phyloP scores from a whole-genome alignment of 202 grass and related monocot species.

The Carex sylvatica region DNA sequence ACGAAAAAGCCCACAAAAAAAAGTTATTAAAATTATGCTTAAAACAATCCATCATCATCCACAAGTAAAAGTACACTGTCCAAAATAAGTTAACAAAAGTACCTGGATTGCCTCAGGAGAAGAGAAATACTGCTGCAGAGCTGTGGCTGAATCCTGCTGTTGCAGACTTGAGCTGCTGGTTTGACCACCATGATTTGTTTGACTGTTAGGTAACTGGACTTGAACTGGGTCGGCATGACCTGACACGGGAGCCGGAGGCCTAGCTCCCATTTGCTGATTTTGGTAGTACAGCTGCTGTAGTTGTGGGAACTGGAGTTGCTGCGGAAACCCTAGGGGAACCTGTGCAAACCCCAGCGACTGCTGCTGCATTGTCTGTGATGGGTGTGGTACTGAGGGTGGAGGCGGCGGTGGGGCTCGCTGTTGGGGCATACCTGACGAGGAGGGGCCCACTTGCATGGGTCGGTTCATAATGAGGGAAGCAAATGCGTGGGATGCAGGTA shows the following conservation, averaged over 20 bases:
- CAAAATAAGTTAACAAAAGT: not conserved
- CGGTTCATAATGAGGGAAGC: conserved; percentile 38
- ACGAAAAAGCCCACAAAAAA: not conserved
- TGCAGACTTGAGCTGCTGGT: conserved; percentile 53
- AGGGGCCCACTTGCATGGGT: conserved; percentile 18
- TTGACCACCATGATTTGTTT: conserved; percentile 48
- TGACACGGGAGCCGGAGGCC: conserved; percentile 30
- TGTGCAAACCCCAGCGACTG: conserved; percentile 52
- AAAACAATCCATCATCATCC: not conserved
- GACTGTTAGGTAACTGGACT: conserved; percentile 16
- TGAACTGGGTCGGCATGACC: conserved; percentile 44
- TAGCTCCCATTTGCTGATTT: conserved; percentile 52
- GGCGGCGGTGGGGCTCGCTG: conserved; percentile 58
- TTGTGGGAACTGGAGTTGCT: conserved; percentile 65
- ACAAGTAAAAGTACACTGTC: not conserved
- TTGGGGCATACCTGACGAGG: conserved; percentile 11
- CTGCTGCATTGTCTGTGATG: conserved; percentile 71
- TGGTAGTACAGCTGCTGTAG: conserved; percentile 64
- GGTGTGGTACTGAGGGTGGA: conserved; percentile 74
- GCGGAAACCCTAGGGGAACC: conserved; percentile 66
- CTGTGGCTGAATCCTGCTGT: conserved; percentile 55
- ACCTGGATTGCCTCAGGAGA: conserved; percentile 98
- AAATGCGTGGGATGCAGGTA: conserved; percentile 48
- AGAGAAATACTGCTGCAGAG: conserved; percentile 77
- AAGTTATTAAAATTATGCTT: not conserved